phyloP scores from a whole-genome alignment of 2,329 filamentous ascomycete species.

The Ophiocordyceps unilateralis region DNA sequence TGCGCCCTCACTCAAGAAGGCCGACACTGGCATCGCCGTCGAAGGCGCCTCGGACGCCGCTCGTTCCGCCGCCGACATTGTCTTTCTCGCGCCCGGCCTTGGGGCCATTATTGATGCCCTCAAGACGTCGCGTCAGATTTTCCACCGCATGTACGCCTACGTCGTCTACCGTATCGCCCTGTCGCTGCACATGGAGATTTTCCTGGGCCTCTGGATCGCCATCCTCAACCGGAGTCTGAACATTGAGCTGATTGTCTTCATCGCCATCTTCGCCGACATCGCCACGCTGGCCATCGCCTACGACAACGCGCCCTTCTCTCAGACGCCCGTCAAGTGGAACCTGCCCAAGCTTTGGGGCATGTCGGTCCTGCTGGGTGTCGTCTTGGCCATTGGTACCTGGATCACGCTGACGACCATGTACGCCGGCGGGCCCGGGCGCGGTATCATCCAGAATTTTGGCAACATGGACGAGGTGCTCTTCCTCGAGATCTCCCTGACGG shows the following conservation, averaged over 20 bases:
- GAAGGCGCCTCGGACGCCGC: constrained; percentile 85
- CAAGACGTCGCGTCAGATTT: constrained; percentile 87
- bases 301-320: constrained; percentile 78
- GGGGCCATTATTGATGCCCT: constrained; percentile 85
- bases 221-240: constrained; percentile 74
- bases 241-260: constrained; percentile 79
- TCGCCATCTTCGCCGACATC: constrained; percentile 87
- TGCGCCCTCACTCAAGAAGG: constrained; percentile 82
- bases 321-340: constrained; percentile 86
- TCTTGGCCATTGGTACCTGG: constrained; percentile 74
- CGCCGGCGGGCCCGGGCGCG: constrained; percentile 48
- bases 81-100: constrained; percentile 81
- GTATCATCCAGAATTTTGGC: constrained; percentile 83
- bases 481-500: constrained; percentile 75
- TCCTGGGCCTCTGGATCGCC: constrained; percentile 80
- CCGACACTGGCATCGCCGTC: constrained; percentile 91
- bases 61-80: constrained; percentile 80
- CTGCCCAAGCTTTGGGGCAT: constrained; percentile 87
- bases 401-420: constrained; percentile 78
- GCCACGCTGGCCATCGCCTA: constrained; percentile 86
- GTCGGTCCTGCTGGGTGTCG: constrained; percentile 66
- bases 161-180: constrained; percentile 89
- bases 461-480: constrained; percentile 68
- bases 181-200: constrained; percentile 81
- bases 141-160: constrained; percentile 94